Base-by-base conservation (phyloP, 768 basidiomycete genomes). In the Multifurca ochricompacta region DNA sequence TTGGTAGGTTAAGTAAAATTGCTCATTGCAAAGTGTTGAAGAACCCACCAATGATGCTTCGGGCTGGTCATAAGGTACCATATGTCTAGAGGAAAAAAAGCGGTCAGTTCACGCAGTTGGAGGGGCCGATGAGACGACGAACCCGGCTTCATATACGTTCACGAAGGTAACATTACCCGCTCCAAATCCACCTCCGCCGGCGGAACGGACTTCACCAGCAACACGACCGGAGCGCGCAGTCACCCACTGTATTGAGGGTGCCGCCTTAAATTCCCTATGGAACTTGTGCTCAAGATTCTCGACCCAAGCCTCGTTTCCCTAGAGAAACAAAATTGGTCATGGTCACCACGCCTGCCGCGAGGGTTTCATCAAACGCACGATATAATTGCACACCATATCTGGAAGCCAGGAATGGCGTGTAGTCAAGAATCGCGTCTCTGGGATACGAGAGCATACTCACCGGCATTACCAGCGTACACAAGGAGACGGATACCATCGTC, bases 401-500 rank as follows among this genome's bases (percentile, higher is more conserved):
- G 27, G 7, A 13, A 40, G 4, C 27, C 30, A 14, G 28, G 14
- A 46, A 16, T 30, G 25, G 42, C 16, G n/a, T 3, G 7, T 16
- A 23, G 36, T 47, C 37, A 31, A 21, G 14, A 46, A 4, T 25
- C 10, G 14, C 4, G 18, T 31, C 13, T 18, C n/a, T 31, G 21
- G 19, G 16, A 27, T 11, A 5, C 14, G n/a, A 23, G n/a, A 45
- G 21, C 34, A 35, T 21, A 59, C 57, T 3, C 7, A 61, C 60
- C 91, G 77, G 88, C 87, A 59, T 87, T 85, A 18, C 88, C 93
- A 55, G 93, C 91, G 64, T 96, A 98, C 39, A 97, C 82, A 28
- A 97, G 71, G 40, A 99, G 70, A 51, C 90, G 73, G 34, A 99
- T 75, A 5, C 92, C 94, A 35, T 82, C 79, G 46, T 91, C 78